Percentiles rank a stretch among this genome's conserved stretches.
Evolutionary conservation across 805 yeast genomes (phyloP).

Genomic region (Torulaspora franciscae): DNA sequence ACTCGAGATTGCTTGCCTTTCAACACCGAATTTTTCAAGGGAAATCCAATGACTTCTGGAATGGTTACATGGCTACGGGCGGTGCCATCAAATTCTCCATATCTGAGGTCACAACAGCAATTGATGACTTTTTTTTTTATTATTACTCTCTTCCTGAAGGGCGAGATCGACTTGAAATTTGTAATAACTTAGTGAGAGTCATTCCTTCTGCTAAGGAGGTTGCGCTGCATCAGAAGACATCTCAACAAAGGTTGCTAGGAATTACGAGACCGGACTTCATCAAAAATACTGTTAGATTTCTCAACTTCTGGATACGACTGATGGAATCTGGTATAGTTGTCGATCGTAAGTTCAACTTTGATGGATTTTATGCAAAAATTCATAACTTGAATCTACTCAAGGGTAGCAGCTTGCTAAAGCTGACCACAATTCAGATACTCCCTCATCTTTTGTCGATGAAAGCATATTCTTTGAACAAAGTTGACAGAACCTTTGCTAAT

Average conservation of each 20-base stretch:
- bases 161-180: conserved; percentile 11
- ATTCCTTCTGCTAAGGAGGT: conserved; percentile 21
- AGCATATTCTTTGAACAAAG: not conserved
- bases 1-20: conserved; percentile 25
- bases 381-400: conserved; percentile 24
- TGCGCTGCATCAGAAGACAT: conserved; percentile 4
- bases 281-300: conserved; percentile 15
- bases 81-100: conserved; percentile 56
- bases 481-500: conserved; percentile 12
- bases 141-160: conserved; percentile 20
- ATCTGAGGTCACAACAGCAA: conserved; percentile 40
- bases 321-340: conserved; percentile 23
- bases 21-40: conserved; percentile 12
- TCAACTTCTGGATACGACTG: conserved; percentile 26
- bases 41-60: conserved; percentile 44
- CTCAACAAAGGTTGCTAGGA: conserved; percentile 9
- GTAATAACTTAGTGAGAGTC: conserved; percentile 20
- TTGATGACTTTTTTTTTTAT: conserved; percentile 37
- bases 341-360: conserved; percentile 16
- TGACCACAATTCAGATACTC: conserved; percentile 14
- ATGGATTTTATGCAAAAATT: conserved; percentile 26
- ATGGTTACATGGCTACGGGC: conserved; percentile 48
- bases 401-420: conserved; percentile 12
- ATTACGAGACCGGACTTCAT: conserved; percentile 13
- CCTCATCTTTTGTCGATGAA: conserved; percentile 15